Percentiles rank a stretch among this genome's conserved stretches.
Conservation (phyloP, 2,329 filamentous ascomycete genomes). For the Colletotrichum lentis region DNA sequence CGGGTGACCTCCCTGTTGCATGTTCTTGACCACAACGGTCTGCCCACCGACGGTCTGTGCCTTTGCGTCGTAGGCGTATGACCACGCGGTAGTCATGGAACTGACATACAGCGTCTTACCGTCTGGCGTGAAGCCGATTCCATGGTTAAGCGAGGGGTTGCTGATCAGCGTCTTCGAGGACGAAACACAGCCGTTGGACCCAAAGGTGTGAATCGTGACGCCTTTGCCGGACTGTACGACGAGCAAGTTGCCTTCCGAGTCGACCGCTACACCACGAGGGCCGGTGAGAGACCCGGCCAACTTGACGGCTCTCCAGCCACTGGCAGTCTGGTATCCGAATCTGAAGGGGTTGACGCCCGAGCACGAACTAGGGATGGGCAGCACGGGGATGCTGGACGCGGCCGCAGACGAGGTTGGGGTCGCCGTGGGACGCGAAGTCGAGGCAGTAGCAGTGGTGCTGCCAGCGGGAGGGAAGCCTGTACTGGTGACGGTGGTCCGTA, state of each 20-base stretch:
- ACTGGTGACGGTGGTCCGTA: constrained; percentile 28
- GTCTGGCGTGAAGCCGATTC: constrained; percentile 51
- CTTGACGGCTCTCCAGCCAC: constrained; percentile 52
- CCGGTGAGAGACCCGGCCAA: constrained; percentile 49
- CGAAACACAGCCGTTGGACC: constrained; percentile 51
- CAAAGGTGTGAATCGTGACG: constrained; percentile 52
- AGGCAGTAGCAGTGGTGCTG: constrained; percentile 16
- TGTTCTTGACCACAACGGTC: constrained; percentile 50
- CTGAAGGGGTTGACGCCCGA: constrained; percentile 45
- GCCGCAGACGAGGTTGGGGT: constrained; percentile 16
- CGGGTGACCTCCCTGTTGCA: constrained; percentile 52
- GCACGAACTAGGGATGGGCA: constrained; percentile 48
- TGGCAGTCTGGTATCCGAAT: constrained; percentile 46
- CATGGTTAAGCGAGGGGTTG: constrained; percentile 50
- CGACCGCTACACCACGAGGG: constrained; percentile 50
- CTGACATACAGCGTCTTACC: constrained; percentile 52
- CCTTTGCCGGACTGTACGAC: constrained; percentile 49
- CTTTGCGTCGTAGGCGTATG: constrained; percentile 65
- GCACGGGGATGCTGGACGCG: constrained; percentile 32
- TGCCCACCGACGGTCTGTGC: constrained; percentile 56
- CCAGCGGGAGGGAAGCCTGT: constrained; percentile 14
- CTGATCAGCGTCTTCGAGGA: constrained; percentile 49
- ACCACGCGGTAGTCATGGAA: constrained; percentile 56
- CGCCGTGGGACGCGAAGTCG: constrained; percentile 12
- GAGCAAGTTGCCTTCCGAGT: constrained; percentile 50